Percentiles rank a stretch among this genome's conserved stretches.
Conservation (phyloP, 1,284 basidiomycete genomes). For the Blastosporella zonata region DNA sequence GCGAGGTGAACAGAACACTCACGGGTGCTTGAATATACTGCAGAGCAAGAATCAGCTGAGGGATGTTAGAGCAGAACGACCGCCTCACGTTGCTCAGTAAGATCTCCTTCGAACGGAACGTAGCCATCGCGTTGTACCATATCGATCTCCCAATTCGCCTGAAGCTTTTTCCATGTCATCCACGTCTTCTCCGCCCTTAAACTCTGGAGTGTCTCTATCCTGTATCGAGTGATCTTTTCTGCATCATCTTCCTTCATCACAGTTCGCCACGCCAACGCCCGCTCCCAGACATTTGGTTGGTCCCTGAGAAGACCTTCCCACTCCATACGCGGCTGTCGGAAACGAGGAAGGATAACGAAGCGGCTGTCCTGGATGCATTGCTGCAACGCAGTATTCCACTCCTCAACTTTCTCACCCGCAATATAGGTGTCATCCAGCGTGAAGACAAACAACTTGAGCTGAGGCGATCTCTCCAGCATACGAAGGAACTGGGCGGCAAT, state of each 20-base stretch:
- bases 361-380: slow-evolving; percentile 22
- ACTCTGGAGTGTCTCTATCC: slow-evolving; percentile 3
- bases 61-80: background rate
- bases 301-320: slow-evolving; percentile 26
- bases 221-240: slow-evolving; percentile 1
- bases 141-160: slow-evolving; percentile 30
- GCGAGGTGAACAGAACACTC: background rate
- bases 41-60: background rate
- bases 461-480: slow-evolving; percentile 22
- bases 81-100: slow-evolving; percentile 16
- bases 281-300: slow-evolving; percentile 20
- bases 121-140: slow-evolving; percentile 27
- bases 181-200: slow-evolving; percentile 2
- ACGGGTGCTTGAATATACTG: slow-evolving; percentile 6
- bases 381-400: slow-evolving; percentile 21
- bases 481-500: slow-evolving; percentile 20
- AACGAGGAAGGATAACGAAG: slow-evolving; percentile 28
- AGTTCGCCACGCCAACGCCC: slow-evolving; percentile 19
- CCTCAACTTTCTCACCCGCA: slow-evolving; percentile 2
- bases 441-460: slow-evolving; percentile 25
- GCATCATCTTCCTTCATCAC: slow-evolving; percentile 5
- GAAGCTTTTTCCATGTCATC: slow-evolving; percentile 4
- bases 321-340: slow-evolving; percentile 25
- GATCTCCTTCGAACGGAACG: slow-evolving; percentile 21
- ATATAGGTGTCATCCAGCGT: slow-evolving; percentile 18